Evolutionary conservation across 768 basidiomycete genomes (phyloP).

Genomic region (Dictyophora rubrovolvata): DNA sequence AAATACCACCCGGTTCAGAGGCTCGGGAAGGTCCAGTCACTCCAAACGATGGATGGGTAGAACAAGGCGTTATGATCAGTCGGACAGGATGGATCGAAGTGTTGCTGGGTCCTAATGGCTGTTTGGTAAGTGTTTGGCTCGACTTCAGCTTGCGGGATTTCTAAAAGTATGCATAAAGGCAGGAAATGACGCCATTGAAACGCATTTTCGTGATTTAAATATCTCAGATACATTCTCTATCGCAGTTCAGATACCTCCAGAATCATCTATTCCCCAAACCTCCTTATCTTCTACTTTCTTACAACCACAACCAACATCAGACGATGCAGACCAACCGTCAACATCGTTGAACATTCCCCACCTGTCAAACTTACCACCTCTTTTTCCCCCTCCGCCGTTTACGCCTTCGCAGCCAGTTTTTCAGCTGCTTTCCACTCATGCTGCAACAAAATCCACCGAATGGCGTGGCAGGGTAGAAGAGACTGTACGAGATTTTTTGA

Average conservation of each 20-base stretch:
- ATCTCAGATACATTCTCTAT: slow-evolving; percentile 9
- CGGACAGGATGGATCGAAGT: slow-evolving; percentile 67
- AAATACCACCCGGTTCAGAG: slow-evolving; percentile 46
- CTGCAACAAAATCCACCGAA: slow-evolving; percentile 42
- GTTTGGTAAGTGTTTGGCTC: slow-evolving; percentile 45
- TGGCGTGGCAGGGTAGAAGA: slow-evolving; percentile 50
- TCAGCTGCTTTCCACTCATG: slow-evolving; percentile 48
- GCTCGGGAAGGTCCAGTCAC: slow-evolving; percentile 53
- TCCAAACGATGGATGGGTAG: slow-evolving; percentile 68
- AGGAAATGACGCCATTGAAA: slow-evolving; percentile 16
- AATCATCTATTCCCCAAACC: neutral
- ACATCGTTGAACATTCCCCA: neutral
- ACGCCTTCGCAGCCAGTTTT: slow-evolving; percentile 68
- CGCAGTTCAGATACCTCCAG: neutral
- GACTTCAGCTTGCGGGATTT: neutral
- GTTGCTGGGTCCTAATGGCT: slow-evolving; percentile 31
- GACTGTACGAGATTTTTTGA: slow-evolving; percentile 41
- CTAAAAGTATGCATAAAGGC: slow-evolving; percentile 14
- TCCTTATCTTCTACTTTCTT: neutral
- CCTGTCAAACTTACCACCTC: slow-evolving; percentile 43
- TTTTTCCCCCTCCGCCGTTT: slow-evolving; percentile 71
- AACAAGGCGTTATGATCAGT: slow-evolving; percentile 60
- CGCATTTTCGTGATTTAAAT: slow-evolving; percentile 13
- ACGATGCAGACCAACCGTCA: neutral
- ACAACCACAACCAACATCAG: neutral